These are phyloP conservation scores for Podospora comata DNA, from an alignment of 495 filamentous ascomycete species.

Conservation along the genomic window DNA sequence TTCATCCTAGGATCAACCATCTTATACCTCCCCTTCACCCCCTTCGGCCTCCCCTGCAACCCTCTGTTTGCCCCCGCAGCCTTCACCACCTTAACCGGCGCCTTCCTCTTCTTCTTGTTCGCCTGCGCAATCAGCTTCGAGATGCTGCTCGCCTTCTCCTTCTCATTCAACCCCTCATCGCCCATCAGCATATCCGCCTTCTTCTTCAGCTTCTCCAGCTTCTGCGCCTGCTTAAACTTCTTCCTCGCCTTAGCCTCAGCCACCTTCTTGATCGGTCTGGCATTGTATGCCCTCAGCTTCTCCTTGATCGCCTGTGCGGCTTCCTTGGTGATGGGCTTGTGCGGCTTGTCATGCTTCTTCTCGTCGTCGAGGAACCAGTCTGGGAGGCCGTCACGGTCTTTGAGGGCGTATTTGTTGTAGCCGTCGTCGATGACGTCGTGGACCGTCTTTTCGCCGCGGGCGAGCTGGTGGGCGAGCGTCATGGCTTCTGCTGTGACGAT, in stretches of 20 bases:
- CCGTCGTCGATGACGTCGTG: conserved; percentile 80
- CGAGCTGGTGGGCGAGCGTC: conserved; percentile 92
- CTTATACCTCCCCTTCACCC: conserved; percentile 95
- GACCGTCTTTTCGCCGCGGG: conserved; percentile 74
- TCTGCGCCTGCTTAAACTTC: conserved; percentile 90
- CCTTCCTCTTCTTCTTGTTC: conserved; percentile 83
- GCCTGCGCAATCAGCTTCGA: conserved; percentile 74
- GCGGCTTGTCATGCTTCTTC: conserved; percentile 70
- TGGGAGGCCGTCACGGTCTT: conserved; percentile 86
- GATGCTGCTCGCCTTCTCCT: conserved; percentile 88
- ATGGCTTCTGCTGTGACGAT: conserved; percentile 99
- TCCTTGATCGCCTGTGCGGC: conserved; percentile 93
- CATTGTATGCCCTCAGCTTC: conserved; percentile 89
- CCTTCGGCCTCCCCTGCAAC: conserved; percentile 52
- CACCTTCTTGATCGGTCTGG: conserved; percentile 98
- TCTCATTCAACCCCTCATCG: conserved; percentile 88
- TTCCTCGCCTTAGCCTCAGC: conserved; percentile 92
- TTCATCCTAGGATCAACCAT: conserved; percentile 97
- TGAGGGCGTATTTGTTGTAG: conserved; percentile 90
- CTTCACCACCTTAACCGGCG: conserved; percentile 83
- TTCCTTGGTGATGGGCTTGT: conserved; percentile 84
- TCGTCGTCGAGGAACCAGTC: conserved; percentile 99
- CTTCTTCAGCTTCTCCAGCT: conserved; percentile 89
- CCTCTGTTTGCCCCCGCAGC: conserved; percentile 82
- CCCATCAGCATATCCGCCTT: conserved; percentile 84